phyloP scores from a whole-genome alignment of 2,329 filamentous ascomycete genomes.

The Penicillium polonicum region DNA sequence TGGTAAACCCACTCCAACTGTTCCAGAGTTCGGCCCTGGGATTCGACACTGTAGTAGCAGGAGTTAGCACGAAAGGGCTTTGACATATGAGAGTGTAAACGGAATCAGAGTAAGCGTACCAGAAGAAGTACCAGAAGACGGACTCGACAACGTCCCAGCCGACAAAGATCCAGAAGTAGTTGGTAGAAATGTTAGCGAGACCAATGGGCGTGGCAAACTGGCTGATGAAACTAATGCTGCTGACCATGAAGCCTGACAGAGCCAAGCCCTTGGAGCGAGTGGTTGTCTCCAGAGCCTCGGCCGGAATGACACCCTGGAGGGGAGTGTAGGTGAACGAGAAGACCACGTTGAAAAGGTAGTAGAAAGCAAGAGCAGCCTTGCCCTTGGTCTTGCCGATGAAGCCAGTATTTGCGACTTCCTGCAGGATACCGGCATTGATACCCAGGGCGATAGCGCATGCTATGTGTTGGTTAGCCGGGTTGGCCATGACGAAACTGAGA shows the following conservation, averaged over 20 bases:
- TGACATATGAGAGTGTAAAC: neutral
- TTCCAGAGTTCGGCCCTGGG: constrained; percentile 52
- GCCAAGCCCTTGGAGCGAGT: constrained; percentile 52
- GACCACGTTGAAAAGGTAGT: constrained; percentile 52
- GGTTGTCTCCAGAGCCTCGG: constrained; percentile 51
- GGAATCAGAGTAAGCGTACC: constrained; percentile 34
- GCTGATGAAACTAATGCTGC: constrained; percentile 50
- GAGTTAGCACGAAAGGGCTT: neutral
- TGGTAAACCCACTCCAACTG: constrained; percentile 53
- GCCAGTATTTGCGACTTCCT: constrained; percentile 33
- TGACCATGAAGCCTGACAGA: constrained; percentile 48
- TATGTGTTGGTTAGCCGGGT: constrained; percentile 7
- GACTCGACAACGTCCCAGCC: constrained; percentile 50
- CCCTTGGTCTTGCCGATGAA: constrained; percentile 40
- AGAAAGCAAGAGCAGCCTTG: constrained; percentile 48
- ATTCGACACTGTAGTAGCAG: constrained; percentile 44
- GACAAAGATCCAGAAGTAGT: constrained; percentile 48
- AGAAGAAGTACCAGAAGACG: constrained; percentile 48
- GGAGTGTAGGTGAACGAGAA: constrained; percentile 54
- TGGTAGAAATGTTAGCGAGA: constrained; percentile 43
- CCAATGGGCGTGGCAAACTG: constrained; percentile 51
- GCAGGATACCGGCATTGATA: constrained; percentile 49
- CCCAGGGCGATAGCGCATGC: constrained; percentile 46
- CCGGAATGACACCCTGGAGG: constrained; percentile 50
- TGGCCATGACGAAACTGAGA: neutral